Conservation (phyloP, 108 stramenopile species). For the Stephanodiscus minutulus region DNA sequence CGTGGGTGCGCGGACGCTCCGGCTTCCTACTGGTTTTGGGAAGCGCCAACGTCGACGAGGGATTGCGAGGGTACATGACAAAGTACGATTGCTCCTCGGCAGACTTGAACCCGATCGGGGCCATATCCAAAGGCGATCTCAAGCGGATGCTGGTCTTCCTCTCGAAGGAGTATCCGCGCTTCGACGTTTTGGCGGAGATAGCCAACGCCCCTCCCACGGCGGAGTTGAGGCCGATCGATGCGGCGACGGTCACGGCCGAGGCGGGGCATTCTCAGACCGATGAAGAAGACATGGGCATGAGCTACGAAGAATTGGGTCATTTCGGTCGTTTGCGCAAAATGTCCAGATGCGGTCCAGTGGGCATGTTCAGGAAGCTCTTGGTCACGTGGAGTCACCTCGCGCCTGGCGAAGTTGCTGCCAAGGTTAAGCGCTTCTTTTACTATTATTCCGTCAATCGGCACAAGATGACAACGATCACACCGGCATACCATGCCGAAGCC, state of each 20-base stretch:
- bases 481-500: slow-evolving; percentile 97
- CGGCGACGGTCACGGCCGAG: slow-evolving; percentile 35
- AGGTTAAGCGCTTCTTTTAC: slow-evolving; percentile 92
- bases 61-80: slow-evolving; percentile 98
- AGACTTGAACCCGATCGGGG: slow-evolving; percentile 98
- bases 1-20: slow-evolving; percentile 86
- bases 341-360: slow-evolving; percentile 90
- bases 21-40: slow-evolving; percentile 97
- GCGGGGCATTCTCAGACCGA: slow-evolving; percentile 89
- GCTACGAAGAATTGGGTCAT: slow-evolving; percentile 93
- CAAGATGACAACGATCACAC: slow-evolving; percentile 98
- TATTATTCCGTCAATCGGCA: slow-evolving; percentile 97
- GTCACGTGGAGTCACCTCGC: slow-evolving; percentile 77
- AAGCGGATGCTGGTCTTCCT: slow-evolving; percentile 86
- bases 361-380: slow-evolving; percentile 89
- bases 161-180: slow-evolving; percentile 65
- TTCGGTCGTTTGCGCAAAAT: slow-evolving; percentile 96
- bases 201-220: slow-evolving; percentile 96
- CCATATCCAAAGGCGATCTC: slow-evolving; percentile 92
- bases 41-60: slow-evolving; percentile 98
- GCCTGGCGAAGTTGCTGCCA: slow-evolving; percentile 81
- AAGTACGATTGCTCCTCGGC: slow-evolving; percentile 99
- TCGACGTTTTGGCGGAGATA: slow-evolving; percentile 82
- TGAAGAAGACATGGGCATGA: slow-evolving; percentile 99
- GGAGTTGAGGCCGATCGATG: slow-evolving; percentile 91